Conservation (phyloP, 1,139 yeast species). For the Suhomyces chickasaworum region DNA sequence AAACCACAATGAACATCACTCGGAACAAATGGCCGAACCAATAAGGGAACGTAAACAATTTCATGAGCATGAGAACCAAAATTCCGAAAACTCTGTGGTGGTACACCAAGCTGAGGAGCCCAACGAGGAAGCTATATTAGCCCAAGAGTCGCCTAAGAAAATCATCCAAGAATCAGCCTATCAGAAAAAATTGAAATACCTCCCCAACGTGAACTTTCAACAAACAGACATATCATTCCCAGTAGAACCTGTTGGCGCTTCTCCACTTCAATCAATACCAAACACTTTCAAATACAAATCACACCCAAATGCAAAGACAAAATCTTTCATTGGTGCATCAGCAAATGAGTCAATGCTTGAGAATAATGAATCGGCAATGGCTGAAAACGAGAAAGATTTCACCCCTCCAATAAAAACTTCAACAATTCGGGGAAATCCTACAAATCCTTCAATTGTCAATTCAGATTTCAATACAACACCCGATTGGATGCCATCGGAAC, state of each 20-base stretch:
- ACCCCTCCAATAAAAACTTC: slow-evolving; percentile 22
- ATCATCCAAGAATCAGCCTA: slow-evolving; percentile 21
- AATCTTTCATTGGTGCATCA: slow-evolving; percentile 28
- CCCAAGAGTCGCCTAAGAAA: slow-evolving; percentile 15
- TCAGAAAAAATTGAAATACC: slow-evolving; percentile 38
- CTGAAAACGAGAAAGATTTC: slow-evolving; percentile 6
- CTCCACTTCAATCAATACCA: slow-evolving; percentile 40
- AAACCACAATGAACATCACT: neutral
- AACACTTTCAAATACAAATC: slow-evolving; percentile 50
- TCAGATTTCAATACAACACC: slow-evolving; percentile 34
- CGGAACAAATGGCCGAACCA: neutral
- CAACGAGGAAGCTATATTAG: slow-evolving; percentile 8
- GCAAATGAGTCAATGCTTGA: slow-evolving; percentile 7
- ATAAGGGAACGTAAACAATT: neutral
- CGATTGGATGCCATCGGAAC: slow-evolving; percentile 49
- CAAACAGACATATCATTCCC: slow-evolving; percentile 16
- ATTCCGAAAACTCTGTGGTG: neutral
- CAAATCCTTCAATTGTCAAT: neutral
- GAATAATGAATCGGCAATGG: neutral
- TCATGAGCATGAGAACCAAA: neutral
- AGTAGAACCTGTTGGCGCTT: slow-evolving; percentile 8
- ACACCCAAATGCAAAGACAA: slow-evolving; percentile 50
- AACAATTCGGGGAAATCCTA: slow-evolving; percentile 17
- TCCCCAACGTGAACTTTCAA: slow-evolving; percentile 37
- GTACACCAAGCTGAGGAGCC: neutral